Conservation (phyloP, 345 rosid species). For the Rhodamnia argentea region DNA sequence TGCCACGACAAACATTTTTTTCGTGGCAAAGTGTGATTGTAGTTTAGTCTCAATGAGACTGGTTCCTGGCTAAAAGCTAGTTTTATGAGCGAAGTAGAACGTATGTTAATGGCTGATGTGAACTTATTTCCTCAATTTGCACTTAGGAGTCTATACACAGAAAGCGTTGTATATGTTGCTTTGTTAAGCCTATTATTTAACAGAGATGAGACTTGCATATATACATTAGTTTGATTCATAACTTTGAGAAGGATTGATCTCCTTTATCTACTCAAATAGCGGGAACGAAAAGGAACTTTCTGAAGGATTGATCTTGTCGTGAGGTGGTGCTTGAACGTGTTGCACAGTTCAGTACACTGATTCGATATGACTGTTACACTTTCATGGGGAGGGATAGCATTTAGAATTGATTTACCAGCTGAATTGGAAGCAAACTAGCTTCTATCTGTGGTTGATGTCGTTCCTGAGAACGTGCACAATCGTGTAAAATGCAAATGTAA, state of each 20-base stretch:
- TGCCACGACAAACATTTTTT: neutral
- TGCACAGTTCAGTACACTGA: neutral
- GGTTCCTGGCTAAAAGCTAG: neutral
- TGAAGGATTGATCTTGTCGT: neutral
- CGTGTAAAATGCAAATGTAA: neutral
- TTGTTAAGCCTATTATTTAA: neutral
- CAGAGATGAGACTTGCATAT: neutral
- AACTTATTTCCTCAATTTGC: neutral
- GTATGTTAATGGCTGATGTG: neutral
- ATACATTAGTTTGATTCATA: neutral
- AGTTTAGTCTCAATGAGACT: neutral
- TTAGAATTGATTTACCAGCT: neutral
- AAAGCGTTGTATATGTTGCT: neutral
- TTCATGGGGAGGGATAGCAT: neutral
- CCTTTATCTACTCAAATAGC: neutral
- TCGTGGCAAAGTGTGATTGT: neutral
- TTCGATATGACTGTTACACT: neutral
- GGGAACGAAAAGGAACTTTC: neutral
- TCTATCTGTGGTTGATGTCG: neutral
- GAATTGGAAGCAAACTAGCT: neutral
- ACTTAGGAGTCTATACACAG: neutral
- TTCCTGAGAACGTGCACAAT: neutral
- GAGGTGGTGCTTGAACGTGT: neutral
- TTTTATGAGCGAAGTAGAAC: neutral
- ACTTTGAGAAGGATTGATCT: neutral